Evolutionary conservation across 2,329 filamentous ascomycete species (phyloP).

Genomic region (Salinomyces thailandicus): DNA sequence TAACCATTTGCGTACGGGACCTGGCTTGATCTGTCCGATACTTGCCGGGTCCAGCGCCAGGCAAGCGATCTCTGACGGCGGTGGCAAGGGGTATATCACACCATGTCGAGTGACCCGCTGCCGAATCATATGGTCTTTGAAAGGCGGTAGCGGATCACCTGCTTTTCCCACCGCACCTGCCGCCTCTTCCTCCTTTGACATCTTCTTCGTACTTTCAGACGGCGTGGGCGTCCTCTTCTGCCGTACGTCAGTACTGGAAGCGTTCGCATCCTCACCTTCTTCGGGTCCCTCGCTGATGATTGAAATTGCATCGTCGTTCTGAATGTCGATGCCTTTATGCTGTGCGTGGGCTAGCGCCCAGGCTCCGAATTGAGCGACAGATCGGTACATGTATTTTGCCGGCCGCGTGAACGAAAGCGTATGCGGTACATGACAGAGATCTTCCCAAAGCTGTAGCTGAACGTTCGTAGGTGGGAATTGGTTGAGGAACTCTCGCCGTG

Average conservation of each 20-base stretch:
- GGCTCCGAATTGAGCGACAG: conserved; percentile 83
- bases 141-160: conserved; percentile 70
- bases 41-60: conserved; percentile 53
- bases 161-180: conserved; percentile 61
- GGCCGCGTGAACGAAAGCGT: conserved; percentile 94
- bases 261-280: conserved; percentile 14
- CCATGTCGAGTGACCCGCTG: conserved; percentile 76
- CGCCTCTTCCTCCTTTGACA: conserved; percentile 11
- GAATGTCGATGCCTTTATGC: conserved; percentile 65
- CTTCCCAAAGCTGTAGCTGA: conserved; percentile 91
- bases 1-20: conserved; percentile 75
- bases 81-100: conserved; percentile 56
- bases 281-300: conserved; percentile 53
- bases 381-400: conserved; percentile 91
- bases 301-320: conserved; percentile 67
- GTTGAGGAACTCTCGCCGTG: conserved; percentile 42
- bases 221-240: conserved; percentile 6
- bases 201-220: conserved; percentile 15
- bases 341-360: conserved; percentile 83
- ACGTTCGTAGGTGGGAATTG: conserved; percentile 78
- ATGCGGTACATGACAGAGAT: conserved; percentile 82
- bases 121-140: conserved; percentile 81
- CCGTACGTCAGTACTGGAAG: conserved; percentile 6
- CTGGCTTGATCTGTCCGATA: conserved; percentile 70
- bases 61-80: conserved; percentile 53